Conservation (phyloP, 192 early-diverging fungal genomes). For the Coemansia sp. region DNA sequence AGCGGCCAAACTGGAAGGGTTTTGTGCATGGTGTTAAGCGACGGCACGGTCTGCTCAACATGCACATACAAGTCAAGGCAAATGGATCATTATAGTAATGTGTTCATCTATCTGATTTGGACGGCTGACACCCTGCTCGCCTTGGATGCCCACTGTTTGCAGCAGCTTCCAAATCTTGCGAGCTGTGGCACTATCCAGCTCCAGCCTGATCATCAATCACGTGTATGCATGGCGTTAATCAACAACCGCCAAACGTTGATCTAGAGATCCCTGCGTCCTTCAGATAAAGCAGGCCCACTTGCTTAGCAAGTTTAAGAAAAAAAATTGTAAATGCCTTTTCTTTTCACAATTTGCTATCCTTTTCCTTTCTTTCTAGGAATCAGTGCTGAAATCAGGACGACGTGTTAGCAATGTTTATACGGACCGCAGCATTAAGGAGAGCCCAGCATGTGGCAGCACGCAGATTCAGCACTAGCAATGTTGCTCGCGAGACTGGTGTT, state of each 20-base stretch:
- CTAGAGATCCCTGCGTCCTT: neutral
- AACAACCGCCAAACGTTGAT: neutral
- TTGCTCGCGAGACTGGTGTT: neutral
- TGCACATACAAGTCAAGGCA: neutral
- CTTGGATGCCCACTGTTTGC: neutral
- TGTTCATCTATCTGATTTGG: neutral
- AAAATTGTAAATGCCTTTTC: neutral
- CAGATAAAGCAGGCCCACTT: neutral
- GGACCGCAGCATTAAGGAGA: constrained; percentile 6
- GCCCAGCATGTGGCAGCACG: constrained; percentile 12
- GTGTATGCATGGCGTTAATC: constrained; percentile 2
- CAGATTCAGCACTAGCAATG: constrained; percentile 24
- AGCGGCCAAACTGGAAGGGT: neutral
- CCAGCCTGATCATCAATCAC: neutral
- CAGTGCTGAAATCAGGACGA: neutral
- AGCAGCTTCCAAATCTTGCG: neutral
- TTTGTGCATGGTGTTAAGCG: neutral
- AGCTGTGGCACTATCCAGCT: neutral
- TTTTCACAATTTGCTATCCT: neutral
- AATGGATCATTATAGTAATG: too few relatives aligned
- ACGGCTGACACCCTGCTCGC: neutral
- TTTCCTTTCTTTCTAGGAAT: neutral
- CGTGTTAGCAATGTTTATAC: constrained; percentile 7
- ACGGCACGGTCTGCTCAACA: constrained; percentile 6
- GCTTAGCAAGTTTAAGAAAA: neutral